Percentiles rank a stretch among this genome's conserved stretches.
Conservation (phyloP, 192 early-diverging fungal species). For the Rhizoclosmatium globosum region DNA sequence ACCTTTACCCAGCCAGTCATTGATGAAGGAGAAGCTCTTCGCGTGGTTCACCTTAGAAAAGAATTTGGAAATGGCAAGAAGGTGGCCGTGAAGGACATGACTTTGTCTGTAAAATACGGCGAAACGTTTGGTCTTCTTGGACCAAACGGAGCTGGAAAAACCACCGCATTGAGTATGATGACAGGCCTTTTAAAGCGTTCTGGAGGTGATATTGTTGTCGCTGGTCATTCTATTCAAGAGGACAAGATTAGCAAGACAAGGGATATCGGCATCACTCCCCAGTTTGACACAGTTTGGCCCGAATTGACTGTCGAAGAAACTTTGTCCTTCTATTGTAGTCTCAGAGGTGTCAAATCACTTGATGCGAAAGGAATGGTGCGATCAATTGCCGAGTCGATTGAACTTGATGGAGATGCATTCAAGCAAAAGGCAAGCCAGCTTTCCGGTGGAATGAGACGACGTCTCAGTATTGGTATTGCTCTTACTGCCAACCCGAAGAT, state of each 20-base stretch:
- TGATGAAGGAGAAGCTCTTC: constrained; percentile 35
- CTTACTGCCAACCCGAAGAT: constrained; percentile 39
- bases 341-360: constrained; percentile 39
- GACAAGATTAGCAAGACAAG: constrained; percentile 1
- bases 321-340: constrained; percentile 45
- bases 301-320: constrained; percentile 55
- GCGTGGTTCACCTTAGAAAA: constrained; percentile 38
- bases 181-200: constrained; percentile 67
- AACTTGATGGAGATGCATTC: constrained; percentile 47
- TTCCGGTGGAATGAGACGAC: constrained; percentile 44
- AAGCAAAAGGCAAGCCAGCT: constrained; percentile 36
- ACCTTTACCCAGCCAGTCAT: neutral
- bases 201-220: constrained; percentile 61
- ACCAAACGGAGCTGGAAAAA: constrained; percentile 79
- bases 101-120: constrained; percentile 39
- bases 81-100: constrained; percentile 41
- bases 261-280: constrained; percentile 51
- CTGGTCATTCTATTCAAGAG: constrained; percentile 23
- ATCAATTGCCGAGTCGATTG: constrained; percentile 45
- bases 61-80: constrained; percentile 27
- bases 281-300: constrained; percentile 57
- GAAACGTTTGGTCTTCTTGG: constrained; percentile 64
- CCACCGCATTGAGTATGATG: constrained; percentile 73
- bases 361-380: constrained; percentile 36
- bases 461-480: constrained; percentile 46